Base-by-base conservation (phyloP, 768 basidiomycete genomes). In the Suillus variegatus region DNA sequence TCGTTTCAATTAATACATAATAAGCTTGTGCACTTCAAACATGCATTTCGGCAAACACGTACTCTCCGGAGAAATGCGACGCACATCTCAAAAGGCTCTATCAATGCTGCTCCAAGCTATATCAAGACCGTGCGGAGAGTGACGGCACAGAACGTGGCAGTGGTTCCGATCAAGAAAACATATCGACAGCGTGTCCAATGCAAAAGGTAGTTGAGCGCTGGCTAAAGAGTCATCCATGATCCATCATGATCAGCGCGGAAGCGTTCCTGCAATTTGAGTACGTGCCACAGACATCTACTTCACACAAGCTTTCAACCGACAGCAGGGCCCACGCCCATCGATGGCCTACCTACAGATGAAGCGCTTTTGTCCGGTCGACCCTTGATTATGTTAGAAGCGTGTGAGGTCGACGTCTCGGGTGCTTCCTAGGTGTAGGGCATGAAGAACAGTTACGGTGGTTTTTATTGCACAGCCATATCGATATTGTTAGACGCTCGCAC, bases 1-100 rank as follows among this genome's bases (percentile, higher is more conserved):
- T 35, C 18, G 52, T 54, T 20, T 20, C 20, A 25, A 25, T 49
- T 49, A 22, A n/a, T 40, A 40, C 38, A 57, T 57, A 14, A 40
- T 25, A 58, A 92, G 90, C 90, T 0, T 92, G 90, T 70, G 74
- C 79, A 25, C 77, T 92, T 4, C 90, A 91, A 52, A 64, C 77
- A 1, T 92, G 91, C 71, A 78, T 92, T 38, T 82, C 81, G 61
- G 86, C 82, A 66, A 83, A 91, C 73, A 89, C 86, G 0, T 91
- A 90, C 70, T 69, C 68, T 3, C 90, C 88, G 0, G 88, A 90
- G 22, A 86, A 82, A 66, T 92, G 91, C 70, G 78, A 87, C 51
- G 70, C 76, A 10, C 72, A 81, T 13, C 70, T 91, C 25, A 77
- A 82, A 60, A 79, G 76, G 28, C 80, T 92, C 20, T 92, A 92